Evolutionary conservation across 306 rosid species (phyloP).

Genomic region (Medicago lupulina): DNA sequence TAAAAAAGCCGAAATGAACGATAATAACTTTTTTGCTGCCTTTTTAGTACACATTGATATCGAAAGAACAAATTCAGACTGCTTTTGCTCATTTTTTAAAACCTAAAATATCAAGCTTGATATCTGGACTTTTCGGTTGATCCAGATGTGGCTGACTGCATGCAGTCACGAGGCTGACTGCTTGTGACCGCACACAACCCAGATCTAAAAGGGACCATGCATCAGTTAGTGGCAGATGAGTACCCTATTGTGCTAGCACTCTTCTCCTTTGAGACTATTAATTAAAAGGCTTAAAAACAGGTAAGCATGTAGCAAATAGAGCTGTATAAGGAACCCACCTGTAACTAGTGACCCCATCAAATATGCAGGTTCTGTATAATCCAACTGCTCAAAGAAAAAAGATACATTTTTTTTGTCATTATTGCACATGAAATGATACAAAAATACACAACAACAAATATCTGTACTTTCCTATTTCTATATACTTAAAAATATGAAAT

Average conservation of each 20-base stretch:
- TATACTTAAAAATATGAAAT: slow-evolving; percentile 52
- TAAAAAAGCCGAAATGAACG: slow-evolving; percentile 18
- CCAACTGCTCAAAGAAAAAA: slow-evolving; percentile 21
- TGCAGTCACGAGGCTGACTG: background rate
- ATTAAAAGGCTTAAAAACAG: slow-evolving; percentile 38
- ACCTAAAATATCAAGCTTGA: too few species aligned
- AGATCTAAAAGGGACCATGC: slow-evolving; percentile 35
- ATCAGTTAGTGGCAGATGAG: slow-evolving; percentile 45
- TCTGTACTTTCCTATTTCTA: slow-evolving; percentile 65
- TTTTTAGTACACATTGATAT: slow-evolving; percentile 37
- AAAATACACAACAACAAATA: slow-evolving; percentile 60
- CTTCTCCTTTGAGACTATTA: slow-evolving; percentile 30
- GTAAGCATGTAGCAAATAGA: slow-evolving; percentile 36
- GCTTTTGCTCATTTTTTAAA: too few species aligned
- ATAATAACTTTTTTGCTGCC: slow-evolving; percentile 32
- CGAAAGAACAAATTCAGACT: background rate
- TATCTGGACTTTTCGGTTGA: too few species aligned
- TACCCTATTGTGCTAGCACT: slow-evolving; percentile 37
- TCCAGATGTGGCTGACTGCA: background rate
- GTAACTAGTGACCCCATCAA: slow-evolving; percentile 24
- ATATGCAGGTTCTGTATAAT: slow-evolving; percentile 39
- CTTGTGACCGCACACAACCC: background rate
- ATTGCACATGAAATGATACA: slow-evolving; percentile 64
- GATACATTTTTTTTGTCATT: slow-evolving; percentile 42
- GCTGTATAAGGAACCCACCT: slow-evolving; percentile 43